phyloP scores from a whole-genome alignment of 805 yeast species.

The Saccharomycopsis sp. region DNA sequence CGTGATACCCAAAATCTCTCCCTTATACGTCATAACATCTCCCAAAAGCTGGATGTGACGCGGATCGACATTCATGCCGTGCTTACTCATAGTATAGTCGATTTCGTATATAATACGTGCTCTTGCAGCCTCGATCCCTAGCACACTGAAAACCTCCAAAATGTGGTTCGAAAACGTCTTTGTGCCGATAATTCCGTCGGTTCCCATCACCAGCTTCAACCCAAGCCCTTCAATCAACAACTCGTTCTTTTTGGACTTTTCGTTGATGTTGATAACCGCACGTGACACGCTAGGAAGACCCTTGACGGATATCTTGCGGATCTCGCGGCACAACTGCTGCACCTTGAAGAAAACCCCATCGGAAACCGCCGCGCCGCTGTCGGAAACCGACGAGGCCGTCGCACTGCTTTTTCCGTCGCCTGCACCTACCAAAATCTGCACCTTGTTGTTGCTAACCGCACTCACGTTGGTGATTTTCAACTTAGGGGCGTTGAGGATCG shows the following conservation, averaged over 20 bases:
- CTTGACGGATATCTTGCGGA: slow-evolving; percentile 85
- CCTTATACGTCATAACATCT: slow-evolving; percentile 98
- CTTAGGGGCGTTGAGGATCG: slow-evolving; percentile 80
- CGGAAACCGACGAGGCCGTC: slow-evolving; percentile 32
- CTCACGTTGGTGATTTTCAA: slow-evolving; percentile 78
- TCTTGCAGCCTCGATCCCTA: slow-evolving; percentile 98
- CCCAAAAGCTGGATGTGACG: slow-evolving; percentile 97
- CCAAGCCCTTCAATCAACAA: slow-evolving; percentile 97
- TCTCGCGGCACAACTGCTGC: slow-evolving; percentile 79
- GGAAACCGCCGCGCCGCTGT: slow-evolving; percentile 23
- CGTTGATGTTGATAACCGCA: slow-evolving; percentile 91
- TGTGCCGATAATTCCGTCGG: slow-evolving; percentile 91
- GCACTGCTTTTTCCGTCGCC: slow-evolving; percentile 36
- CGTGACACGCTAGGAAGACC: slow-evolving; percentile 88
- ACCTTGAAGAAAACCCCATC: slow-evolving; percentile 73
- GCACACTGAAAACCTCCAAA: slow-evolving; percentile 76
- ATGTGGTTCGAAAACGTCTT: slow-evolving; percentile 89
- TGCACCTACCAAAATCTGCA: slow-evolving; percentile 54
- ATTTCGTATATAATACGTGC: slow-evolving; percentile 88
- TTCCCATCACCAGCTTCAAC: slow-evolving; percentile 89
- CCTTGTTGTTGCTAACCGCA: slow-evolving; percentile 55
- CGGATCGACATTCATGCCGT: slow-evolving; percentile 99
- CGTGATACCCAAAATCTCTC: slow-evolving; percentile 96
- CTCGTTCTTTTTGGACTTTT: slow-evolving; percentile 76
- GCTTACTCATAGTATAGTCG: slow-evolving; percentile 96